Conservation (phyloP, 306 rosid genomes). For the Sicyos baderoa region DNA sequence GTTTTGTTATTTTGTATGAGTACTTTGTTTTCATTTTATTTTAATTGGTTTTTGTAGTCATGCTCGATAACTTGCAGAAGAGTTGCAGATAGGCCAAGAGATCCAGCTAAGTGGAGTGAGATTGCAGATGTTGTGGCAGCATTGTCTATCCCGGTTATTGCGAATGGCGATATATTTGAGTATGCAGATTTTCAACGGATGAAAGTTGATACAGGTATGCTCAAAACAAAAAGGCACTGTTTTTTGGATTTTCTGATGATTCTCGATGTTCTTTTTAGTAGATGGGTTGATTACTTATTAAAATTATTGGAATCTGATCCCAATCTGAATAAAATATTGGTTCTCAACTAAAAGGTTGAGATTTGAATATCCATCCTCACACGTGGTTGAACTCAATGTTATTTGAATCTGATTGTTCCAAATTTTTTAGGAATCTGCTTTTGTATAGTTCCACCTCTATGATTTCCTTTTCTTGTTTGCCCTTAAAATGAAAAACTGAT, state of each 20-base stretch:
- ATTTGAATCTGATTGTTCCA: background rate
- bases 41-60: conserved; percentile 19
- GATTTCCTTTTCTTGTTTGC: background rate
- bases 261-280: background rate
- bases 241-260: conserved; percentile 11
- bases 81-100: conserved; percentile 80
- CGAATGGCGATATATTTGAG: conserved; percentile 79
- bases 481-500: background rate
- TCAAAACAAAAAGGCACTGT: conserved; percentile 18
- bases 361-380: background rate
- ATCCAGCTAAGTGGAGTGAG: conserved; percentile 93
- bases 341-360: background rate
- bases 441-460: background rate
- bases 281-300: background rate
- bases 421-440: background rate
- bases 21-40: conserved; percentile 17
- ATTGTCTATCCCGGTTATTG: conserved; percentile 77
- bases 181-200: conserved; percentile 53
- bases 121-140: conserved; percentile 83
- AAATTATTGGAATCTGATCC: background rate
- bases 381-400: background rate
- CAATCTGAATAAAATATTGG: background rate
- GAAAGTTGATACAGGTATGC: conserved; percentile 67
- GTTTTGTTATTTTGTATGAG: background rate
- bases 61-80: conserved; percentile 42